Conservation (phyloP, 805 yeast species). For the Kodamaea fukazawae region DNA sequence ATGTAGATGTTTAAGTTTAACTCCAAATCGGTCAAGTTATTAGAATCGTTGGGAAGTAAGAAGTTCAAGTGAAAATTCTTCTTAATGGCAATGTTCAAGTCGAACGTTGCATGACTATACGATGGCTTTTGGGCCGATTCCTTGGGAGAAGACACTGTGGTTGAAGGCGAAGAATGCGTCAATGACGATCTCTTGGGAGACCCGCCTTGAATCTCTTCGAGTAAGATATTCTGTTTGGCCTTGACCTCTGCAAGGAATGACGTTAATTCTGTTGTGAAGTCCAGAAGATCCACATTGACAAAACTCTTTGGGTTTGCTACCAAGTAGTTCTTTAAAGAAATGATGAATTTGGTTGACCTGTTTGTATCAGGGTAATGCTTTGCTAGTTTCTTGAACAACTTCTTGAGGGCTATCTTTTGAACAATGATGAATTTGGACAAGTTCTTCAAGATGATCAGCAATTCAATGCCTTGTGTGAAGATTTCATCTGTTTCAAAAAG, state of each 20-base stretch:
- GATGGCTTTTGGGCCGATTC: conserved; percentile 8
- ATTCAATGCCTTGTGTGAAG: conserved; percentile 37
- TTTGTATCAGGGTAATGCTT: conserved; percentile 39
- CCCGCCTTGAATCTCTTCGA: conserved; percentile 6
- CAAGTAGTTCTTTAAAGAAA: conserved; percentile 30
- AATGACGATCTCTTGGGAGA: conserved; percentile 3
- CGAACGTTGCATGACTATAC: conserved; percentile 23
- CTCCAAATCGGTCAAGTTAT: conserved; percentile 30
- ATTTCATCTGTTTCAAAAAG: conserved; percentile 25
- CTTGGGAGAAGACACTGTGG: neutral
- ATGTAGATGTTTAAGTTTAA: conserved; percentile 35
- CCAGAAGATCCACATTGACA: conserved; percentile 56
- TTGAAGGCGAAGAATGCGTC: neutral
- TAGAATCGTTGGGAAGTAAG: conserved; percentile 34
- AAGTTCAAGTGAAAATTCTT: conserved; percentile 36
- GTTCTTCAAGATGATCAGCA: conserved; percentile 53
- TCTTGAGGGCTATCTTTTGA: conserved; percentile 71
- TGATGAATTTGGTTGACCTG: conserved; percentile 22
- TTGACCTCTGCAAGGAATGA: conserved; percentile 26
- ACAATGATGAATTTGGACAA: conserved; percentile 67
- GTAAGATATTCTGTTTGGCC: conserved; percentile 8
- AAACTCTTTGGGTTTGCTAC: conserved; percentile 53
- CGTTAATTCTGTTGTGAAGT: conserved; percentile 61
- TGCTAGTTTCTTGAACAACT: conserved; percentile 67
- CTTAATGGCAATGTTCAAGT: conserved; percentile 29